These are phyloP conservation scores for Pleurostoma richardsiae DNA, from an alignment of 2,329 filamentous ascomycete species.

Conservation along the genomic window DNA sequence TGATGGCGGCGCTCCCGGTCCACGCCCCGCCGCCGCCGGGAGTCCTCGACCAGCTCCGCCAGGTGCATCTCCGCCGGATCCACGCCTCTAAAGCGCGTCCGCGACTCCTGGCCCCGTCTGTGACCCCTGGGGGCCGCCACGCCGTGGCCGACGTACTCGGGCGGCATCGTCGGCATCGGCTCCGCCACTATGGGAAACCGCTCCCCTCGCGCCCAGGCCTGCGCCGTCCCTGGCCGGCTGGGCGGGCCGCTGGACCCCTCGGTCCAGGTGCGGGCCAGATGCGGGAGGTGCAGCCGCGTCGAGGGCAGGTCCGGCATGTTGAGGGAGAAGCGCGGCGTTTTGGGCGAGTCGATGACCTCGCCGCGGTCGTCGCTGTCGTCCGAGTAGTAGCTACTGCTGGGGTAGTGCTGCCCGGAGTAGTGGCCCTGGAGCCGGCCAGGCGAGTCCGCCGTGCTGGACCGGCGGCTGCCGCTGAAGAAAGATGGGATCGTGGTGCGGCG, in stretches of 20 bases:
- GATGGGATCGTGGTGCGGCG: conserved; percentile 20
- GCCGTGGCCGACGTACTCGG: conserved; percentile 7
- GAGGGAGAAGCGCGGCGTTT: conserved; percentile 37
- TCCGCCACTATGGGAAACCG: conserved; percentile 2
- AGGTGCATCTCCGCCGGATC: conserved; percentile 46
- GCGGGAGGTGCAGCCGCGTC: conserved; percentile 34
- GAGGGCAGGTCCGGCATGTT: conserved; percentile 31
- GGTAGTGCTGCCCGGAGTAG: conserved; percentile 8
- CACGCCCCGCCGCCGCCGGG: conserved; percentile 25
- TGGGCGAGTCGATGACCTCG: conserved; percentile 35
- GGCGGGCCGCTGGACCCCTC: conserved; percentile 25
- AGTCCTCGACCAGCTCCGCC: conserved; percentile 34
- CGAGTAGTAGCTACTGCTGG: conserved; percentile 20
- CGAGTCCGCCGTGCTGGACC: conserved; percentile 9
- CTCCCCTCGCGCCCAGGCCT: background rate
- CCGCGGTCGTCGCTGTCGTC: conserved; percentile 8
- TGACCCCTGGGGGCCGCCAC: conserved; percentile 2
- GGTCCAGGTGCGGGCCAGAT: conserved; percentile 32
- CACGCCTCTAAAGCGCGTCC: conserved; percentile 27
- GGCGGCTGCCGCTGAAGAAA: conserved; percentile 12
- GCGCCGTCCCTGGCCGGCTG: conserved; percentile 15
- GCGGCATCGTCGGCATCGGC: conserved; percentile 11
- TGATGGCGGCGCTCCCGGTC: background rate
- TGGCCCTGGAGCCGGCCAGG: conserved; percentile 2
- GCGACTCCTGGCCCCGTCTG: background rate